These are phyloP conservation scores for Plenodomus lindquistii DNA, from an alignment of 2,329 filamentous ascomycete species.

Conservation along the genomic window DNA sequence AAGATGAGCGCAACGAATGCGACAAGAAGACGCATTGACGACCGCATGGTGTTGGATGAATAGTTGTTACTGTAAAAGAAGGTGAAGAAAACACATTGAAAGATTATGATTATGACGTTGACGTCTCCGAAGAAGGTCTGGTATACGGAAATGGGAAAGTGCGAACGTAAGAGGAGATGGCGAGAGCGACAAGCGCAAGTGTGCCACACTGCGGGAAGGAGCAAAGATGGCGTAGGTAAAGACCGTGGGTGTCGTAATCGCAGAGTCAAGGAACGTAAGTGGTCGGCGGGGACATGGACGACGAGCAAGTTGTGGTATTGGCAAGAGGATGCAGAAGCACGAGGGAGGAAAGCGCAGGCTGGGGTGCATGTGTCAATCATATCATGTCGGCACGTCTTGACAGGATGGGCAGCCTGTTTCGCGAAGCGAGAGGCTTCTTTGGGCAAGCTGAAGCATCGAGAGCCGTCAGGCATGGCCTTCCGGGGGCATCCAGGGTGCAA, in stretches of 20 bases:
- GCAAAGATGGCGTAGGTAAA: not conserved
- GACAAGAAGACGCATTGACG: slow-evolving; percentile 27
- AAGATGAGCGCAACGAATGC: slow-evolving; percentile 31
- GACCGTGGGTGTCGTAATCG: not conserved
- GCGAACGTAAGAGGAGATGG: slow-evolving; percentile 3
- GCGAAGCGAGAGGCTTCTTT: slow-evolving; percentile 27
- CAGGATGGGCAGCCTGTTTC: slow-evolving; percentile 30
- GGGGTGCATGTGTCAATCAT: slow-evolving; percentile 21
- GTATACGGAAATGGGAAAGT: slow-evolving; percentile 6
- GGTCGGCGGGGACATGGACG: not conserved
- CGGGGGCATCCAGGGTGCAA: slow-evolving; percentile 23
- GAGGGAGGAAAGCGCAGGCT: slow-evolving; percentile 8
- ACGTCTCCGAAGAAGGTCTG: slow-evolving; percentile 1
- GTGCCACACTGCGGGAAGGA: slow-evolving; percentile 12
- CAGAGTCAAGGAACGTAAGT: not conserved
- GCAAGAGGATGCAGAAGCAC: slow-evolving; percentile 22
- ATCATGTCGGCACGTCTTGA: slow-evolving; percentile 27
- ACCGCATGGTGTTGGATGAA: slow-evolving; percentile 30
- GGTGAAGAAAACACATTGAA: slow-evolving; percentile 28
- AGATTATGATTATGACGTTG: slow-evolving; percentile 19
- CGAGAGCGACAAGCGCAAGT: slow-evolving; percentile 16
- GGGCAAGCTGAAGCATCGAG: slow-evolving; percentile 17
- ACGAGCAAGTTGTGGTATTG: not conserved
- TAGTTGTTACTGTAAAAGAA: slow-evolving; percentile 14
- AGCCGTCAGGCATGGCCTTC: slow-evolving; percentile 20